These are phyloP conservation scores for Crassisporium funariophilum DNA, from an alignment of 768 basidiomycete species.

Conservation along the genomic window DNA sequence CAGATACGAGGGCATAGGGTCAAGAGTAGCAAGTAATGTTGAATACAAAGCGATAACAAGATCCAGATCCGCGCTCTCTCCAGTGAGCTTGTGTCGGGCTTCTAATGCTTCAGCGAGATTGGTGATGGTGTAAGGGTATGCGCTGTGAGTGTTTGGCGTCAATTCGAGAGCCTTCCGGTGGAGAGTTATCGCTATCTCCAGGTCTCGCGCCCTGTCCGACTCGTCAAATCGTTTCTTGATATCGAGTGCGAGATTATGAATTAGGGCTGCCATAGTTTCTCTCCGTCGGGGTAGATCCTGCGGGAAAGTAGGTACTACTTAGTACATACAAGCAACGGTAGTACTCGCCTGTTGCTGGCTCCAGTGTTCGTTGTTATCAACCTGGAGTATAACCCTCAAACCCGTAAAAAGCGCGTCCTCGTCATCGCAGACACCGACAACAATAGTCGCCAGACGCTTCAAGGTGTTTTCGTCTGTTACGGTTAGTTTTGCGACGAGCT, in stretches of 20 bases:
- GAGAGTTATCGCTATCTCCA: slow-evolving; percentile 3
- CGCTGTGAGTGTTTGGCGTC: background rate
- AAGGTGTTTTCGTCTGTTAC: background rate
- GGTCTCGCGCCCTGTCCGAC: background rate
- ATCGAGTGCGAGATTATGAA: background rate
- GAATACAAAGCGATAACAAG: background rate
- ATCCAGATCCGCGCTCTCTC: background rate
- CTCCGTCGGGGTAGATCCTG: slow-evolving; percentile 1
- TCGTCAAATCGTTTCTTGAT: slow-evolving; percentile 3
- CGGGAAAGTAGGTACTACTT: background rate
- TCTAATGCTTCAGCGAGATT: slow-evolving; percentile 1
- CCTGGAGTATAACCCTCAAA: background rate
- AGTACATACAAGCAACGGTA: background rate
- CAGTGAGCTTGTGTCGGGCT: background rate
- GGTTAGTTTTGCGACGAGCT: background rate
- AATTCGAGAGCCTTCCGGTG: slow-evolving; percentile 2
- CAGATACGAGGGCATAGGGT: background rate
- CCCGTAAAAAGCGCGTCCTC: background rate
- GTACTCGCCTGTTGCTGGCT: background rate
- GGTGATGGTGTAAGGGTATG: background rate
- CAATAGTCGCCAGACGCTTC: background rate
- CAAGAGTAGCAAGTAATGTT: background rate
- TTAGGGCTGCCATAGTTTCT: background rate
- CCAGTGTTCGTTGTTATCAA: background rate
- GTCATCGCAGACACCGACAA: slow-evolving; percentile 3